Conservation (phyloP, 768 basidiomycete species). For the Boletus pseudo-olivaceus region DNA sequence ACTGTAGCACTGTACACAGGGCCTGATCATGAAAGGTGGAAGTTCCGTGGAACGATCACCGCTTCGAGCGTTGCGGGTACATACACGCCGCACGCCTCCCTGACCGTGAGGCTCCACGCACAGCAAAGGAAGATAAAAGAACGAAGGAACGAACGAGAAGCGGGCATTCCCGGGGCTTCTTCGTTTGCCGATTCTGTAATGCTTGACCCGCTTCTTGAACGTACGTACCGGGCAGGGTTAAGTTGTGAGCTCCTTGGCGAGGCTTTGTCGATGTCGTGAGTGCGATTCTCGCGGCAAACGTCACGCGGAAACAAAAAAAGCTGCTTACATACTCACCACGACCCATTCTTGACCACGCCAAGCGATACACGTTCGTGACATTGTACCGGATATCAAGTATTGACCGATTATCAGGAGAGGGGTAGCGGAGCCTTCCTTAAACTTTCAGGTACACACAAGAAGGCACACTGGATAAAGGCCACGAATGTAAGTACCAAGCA, state of each 20-base stretch:
- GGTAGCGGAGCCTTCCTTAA: neutral
- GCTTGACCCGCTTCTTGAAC: neutral
- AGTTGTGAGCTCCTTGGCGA: neutral
- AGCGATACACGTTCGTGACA: neutral
- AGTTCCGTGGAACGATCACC: too few relatives aligned
- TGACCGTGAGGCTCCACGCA: neutral
- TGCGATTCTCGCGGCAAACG: neutral
- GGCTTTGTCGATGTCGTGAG: neutral
- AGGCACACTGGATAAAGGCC: conserved; percentile 2
- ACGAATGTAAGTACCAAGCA: conserved; percentile 1
- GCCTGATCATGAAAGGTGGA: too few relatives aligned
- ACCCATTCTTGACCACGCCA: neutral
- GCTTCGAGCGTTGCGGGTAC: neutral
- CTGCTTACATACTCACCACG: neutral
- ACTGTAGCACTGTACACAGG: too few relatives aligned
- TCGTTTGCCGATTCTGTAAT: neutral
- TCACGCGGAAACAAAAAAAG: conserved; percentile 2
- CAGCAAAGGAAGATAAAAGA: neutral
- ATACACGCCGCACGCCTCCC: neutral
- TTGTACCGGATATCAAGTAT: too few relatives aligned
- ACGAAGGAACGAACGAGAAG: neutral
- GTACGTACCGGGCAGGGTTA: neutral
- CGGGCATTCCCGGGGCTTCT: neutral
- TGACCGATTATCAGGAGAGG: neutral
- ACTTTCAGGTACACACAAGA: neutral